Percentiles rank a stretch among this genome's conserved stretches.
These are phyloP conservation scores for Penicillium chermesinum DNA, from an alignment of 495 filamentous ascomycete species.

Conservation along the genomic window DNA sequence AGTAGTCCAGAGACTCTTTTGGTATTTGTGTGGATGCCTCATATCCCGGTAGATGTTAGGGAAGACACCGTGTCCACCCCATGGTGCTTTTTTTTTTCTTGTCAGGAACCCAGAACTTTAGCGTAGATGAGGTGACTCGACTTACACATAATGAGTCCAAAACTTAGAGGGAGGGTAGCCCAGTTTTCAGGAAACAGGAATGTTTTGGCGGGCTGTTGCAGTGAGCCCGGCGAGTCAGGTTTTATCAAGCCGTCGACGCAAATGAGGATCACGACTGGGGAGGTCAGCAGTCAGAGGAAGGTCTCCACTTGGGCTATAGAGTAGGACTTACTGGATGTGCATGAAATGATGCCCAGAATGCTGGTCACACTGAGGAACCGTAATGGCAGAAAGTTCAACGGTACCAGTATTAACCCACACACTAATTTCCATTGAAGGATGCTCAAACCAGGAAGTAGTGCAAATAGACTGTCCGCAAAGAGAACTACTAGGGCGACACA, in stretches of 20 bases:
- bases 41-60: slow-evolving; percentile 98
- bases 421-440: slow-evolving; percentile 79
- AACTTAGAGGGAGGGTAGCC: slow-evolving; percentile 83
- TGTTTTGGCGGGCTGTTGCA: slow-evolving; percentile 75
- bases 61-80: slow-evolving; percentile 93
- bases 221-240: slow-evolving; percentile 70
- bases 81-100: slow-evolving; percentile 53
- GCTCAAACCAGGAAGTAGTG: slow-evolving; percentile 68
- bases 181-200: slow-evolving; percentile 75
- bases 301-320: neutral
- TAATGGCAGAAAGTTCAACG: slow-evolving; percentile 81
- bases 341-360: slow-evolving; percentile 82
- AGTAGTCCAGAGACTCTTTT: slow-evolving; percentile 67
- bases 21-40: slow-evolving; percentile 87
- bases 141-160: slow-evolving; percentile 88
- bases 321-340: slow-evolving; percentile 67
- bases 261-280: slow-evolving; percentile 69
- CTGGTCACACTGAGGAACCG: slow-evolving; percentile 84
- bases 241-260: slow-evolving; percentile 85
- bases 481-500: slow-evolving; percentile 90
- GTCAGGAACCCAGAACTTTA: neutral
- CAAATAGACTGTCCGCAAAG: slow-evolving; percentile 84
- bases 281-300: neutral
- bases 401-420: slow-evolving; percentile 74
- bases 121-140: neutral